Evolutionary conservation across 495 filamentous ascomycete genomes (phyloP), one percentile per base, ranked within the genome.

Genomic region (Trichoderma reesei): DNA sequence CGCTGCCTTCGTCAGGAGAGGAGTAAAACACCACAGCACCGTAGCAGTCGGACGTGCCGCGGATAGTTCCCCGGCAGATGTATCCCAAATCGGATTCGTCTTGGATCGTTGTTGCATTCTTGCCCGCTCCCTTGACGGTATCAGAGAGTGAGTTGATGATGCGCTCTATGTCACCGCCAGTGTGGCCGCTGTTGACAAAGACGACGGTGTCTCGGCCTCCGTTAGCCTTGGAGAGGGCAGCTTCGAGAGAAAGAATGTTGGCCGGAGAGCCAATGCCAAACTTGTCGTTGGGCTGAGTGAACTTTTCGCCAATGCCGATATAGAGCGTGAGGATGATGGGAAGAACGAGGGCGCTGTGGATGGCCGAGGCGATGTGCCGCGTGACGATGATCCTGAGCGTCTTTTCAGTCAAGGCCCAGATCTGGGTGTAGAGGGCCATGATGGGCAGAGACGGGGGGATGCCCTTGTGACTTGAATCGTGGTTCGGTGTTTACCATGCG

Each of bases 11-110:
- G 11, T 72, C 76, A 9, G 87, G 87, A 11, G 86, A 88, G 20
- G 81, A 84, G 54, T 84, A 72, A 72, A 91, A 90, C 34, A 84
- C 79, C 4, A 83, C 83, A 3, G 85, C 88, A 6, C 79, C 86
- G 68, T 84, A 87, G 72, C 88, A 92, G 9, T 68, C 71, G 3
- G 84, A 86, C 11, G 82, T 80, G 14, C 86, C 88, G 36, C 83
- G 75, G 44, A 90, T 74, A 18, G 82, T 80, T 68, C 81, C 85
- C 42, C 75, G 78, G 70, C 88, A 92, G 34, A 74, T 74, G 5
- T 76, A 72, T 34, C 81, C 75, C 38, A 92, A 71, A 16, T 83
- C 78, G 39, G 68, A 64, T 41, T 85, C 74, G 31, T 78, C 71
- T 3, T 71, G 65, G 3, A 88, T 63, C 20, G 26, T 42, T 8